phyloP scores from a whole-genome alignment of 257 asterid genomes.

The Apocynum venetum region DNA sequence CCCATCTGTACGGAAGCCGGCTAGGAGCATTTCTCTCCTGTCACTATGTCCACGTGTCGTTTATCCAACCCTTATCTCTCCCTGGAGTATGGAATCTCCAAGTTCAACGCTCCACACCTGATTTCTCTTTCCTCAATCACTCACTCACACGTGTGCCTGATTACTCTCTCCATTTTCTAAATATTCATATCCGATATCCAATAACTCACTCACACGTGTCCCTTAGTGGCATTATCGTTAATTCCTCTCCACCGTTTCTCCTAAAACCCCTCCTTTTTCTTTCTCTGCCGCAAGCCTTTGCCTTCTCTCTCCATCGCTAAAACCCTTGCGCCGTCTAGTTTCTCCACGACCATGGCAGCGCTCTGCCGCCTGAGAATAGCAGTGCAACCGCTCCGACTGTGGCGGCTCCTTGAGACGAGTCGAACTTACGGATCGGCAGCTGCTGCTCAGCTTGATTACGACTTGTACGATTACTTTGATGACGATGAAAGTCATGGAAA shows the following conservation, averaged over 20 bases:
- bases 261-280: conserved; percentile 11
- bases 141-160: too few species aligned
- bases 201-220: not conserved
- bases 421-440: conserved; percentile 69
- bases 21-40: not conserved
- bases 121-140: not conserved
- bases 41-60: conserved; percentile 22
- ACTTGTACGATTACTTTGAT: conserved; percentile 24
- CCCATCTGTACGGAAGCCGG: not conserved
- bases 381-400: conserved; percentile 30
- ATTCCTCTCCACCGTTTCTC: not conserved
- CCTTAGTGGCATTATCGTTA: conserved; percentile 15
- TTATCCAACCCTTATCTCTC: conserved; percentile 9
- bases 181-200: not conserved
- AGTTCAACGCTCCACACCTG: conserved; percentile 16
- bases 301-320: conserved; percentile 15
- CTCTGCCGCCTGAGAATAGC: conserved; percentile 51
- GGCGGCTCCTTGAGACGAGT: conserved; percentile 1
- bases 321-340: conserved; percentile 5
- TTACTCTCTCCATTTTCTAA: not conserved
- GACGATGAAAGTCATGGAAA: conserved; percentile 22
- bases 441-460: conserved; percentile 62
- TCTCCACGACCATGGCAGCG: conserved; percentile 48
- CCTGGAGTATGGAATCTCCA: conserved; percentile 19
- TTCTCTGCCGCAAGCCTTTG: conserved; percentile 17